phyloP scores from a whole-genome alignment of 192 early-diverging fungal genomes.

The Coemansia sp. region DNA sequence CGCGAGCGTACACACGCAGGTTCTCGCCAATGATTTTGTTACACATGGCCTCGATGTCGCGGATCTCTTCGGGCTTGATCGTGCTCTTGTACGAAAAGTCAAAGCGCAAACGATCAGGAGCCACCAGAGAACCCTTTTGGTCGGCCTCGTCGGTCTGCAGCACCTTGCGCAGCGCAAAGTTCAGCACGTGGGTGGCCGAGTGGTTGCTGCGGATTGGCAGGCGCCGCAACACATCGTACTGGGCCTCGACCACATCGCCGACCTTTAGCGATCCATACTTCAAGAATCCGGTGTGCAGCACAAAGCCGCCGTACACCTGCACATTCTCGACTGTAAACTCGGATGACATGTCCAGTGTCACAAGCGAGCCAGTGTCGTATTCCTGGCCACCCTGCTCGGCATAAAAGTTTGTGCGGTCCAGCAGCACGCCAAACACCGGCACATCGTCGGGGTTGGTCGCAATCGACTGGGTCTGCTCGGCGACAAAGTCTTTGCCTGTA shows the following conservation, averaged over 20 bases:
- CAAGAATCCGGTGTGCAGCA: constrained; percentile 93
- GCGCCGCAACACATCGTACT: constrained; percentile 88
- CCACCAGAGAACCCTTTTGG: constrained; percentile 95
- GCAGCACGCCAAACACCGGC: constrained; percentile 79
- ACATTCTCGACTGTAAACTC: constrained; percentile 93
- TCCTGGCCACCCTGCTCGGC: constrained; percentile 96
- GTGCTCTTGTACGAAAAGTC: constrained; percentile 84
- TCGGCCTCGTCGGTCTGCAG: constrained; percentile 73
- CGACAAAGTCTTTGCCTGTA: constrained; percentile 26
- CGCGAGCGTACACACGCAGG: constrained; percentile 74
- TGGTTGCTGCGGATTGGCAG: constrained; percentile 94
- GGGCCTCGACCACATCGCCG: constrained; percentile 69
- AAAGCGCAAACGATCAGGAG: constrained; percentile 95
- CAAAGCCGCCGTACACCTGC: constrained; percentile 91
- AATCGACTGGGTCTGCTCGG: constrained; percentile 46
- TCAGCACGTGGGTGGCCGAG: constrained; percentile 93
- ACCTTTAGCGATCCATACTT: constrained; percentile 80
- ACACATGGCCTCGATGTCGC: constrained; percentile 73
- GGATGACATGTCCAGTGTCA: constrained; percentile 76
- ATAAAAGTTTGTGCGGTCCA: constrained; percentile 97
- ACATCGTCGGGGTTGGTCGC: constrained; percentile 54
- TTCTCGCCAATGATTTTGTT: constrained; percentile 76
- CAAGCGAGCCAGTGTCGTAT: constrained; percentile 85
- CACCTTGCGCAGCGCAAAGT: constrained; percentile 87
- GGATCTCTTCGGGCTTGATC: constrained; percentile 67